Conservation (phyloP, 495 filamentous ascomycete species). For the Aspergillus affinis region DNA sequence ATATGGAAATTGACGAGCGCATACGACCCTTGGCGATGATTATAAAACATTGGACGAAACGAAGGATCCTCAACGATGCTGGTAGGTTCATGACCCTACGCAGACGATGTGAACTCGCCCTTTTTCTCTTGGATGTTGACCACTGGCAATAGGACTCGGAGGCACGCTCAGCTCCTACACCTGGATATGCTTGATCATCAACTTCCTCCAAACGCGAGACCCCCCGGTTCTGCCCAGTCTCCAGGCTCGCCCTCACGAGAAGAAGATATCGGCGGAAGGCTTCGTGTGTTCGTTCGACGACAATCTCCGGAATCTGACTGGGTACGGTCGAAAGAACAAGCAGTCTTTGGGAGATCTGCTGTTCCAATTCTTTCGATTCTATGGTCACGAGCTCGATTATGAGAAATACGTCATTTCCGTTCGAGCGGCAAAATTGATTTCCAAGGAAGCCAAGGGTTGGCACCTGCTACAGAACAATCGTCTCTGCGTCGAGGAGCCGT, state of each 20-base stretch:
- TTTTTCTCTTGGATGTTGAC: slow-evolving; percentile 14
- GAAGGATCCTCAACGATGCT: slow-evolving; percentile 90
- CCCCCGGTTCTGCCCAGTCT: slow-evolving; percentile 86
- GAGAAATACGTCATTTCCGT: slow-evolving; percentile 82
- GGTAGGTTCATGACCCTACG: slow-evolving; percentile 54
- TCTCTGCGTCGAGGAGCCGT: slow-evolving; percentile 94
- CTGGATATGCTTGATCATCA: slow-evolving; percentile 99
- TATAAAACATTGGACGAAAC: slow-evolving; percentile 94
- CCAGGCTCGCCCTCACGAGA: slow-evolving; percentile 71
- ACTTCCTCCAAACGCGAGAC: slow-evolving; percentile 87
- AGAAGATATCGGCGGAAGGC: slow-evolving; percentile 57
- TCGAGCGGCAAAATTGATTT: slow-evolving; percentile 76
- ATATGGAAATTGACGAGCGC: slow-evolving; percentile 88
- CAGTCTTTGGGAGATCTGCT: slow-evolving; percentile 79
- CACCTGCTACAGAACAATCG: slow-evolving; percentile 71
- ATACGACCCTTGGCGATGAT: slow-evolving; percentile 93
- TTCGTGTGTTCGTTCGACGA: slow-evolving; percentile 78
- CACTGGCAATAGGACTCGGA: slow-evolving; percentile 66
- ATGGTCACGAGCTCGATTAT: slow-evolving; percentile 91
- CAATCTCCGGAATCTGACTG: slow-evolving; percentile 68
- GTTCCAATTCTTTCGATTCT: slow-evolving; percentile 92
- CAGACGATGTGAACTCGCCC: neutral
- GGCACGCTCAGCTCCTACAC: slow-evolving; percentile 97
- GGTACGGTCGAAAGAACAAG: slow-evolving; percentile 77
- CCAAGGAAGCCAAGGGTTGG: slow-evolving; percentile 87